Base-by-base conservation (phyloP, 768 basidiomycete species). In the Rossbeevera mucosa region DNA sequence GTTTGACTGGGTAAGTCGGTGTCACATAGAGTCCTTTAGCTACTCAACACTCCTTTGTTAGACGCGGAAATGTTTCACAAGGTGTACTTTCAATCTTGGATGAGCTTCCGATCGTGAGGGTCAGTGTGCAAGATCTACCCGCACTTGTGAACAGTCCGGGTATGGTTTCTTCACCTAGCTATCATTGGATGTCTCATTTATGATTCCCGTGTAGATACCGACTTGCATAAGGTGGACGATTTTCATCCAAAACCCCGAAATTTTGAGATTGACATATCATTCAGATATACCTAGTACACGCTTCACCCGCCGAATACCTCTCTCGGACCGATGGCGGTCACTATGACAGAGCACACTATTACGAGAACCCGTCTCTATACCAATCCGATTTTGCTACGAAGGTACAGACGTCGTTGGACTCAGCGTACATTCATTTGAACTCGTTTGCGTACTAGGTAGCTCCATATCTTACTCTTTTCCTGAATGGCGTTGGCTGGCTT, bases 401-500 rank as follows among this genome's bases (percentile, higher is more conserved):
- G 72, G 92, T 88, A 53, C 18, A 64, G 59, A 14, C 31, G 12
- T n/a, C 1, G 7, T 31, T 48, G 13, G 6, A 29, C 43, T 11
- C 9, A 31, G 28, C 22, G 28, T 47, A 9, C 13, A 7, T 41
- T 7, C 28, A 50, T 48, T 36, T 18, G 29, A 44, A 28, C 26
- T 42, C 1, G 29, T 47, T 25, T 12, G 30, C 4, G 9, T n/a
- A 7, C 9, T 53, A 93, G 88, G 75, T 94, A 28, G 90, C 91
- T 1, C 93, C 91, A 0, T 91, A 90, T 66, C 74, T 92, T 4
- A 91, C 89, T 0, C 78, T 94, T 7, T 78, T 95, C 54, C 73
- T 95, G 47, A 92, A 96, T 61, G 94, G 91, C 13, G 80, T 85
- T 0, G 92, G 91, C 26, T 95, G 94, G 93, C 73, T 82, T 5